Conservation (phyloP, 805 yeast genomes). For the Saccharomyces eubayanus region DNA sequence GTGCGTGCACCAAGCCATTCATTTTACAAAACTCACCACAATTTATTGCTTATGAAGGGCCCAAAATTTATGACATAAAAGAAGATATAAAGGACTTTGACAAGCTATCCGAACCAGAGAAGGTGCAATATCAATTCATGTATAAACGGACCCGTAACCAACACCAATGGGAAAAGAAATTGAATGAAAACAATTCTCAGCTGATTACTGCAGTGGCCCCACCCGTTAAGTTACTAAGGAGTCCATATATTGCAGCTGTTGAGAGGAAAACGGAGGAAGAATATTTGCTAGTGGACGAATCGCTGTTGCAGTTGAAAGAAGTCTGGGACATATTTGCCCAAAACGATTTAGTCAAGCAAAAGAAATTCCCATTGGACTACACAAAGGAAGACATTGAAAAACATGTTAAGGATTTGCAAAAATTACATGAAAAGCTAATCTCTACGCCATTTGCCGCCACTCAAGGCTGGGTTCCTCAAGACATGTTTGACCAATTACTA, state of each 20-base stretch:
- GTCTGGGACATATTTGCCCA: constrained; percentile 62
- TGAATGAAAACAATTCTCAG: constrained; percentile 55
- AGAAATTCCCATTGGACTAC: constrained; percentile 53
- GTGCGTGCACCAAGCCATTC: constrained; percentile 72
- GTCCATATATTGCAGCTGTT: constrained; percentile 53
- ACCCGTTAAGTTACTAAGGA: constrained; percentile 66
- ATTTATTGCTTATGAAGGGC: constrained; percentile 81
- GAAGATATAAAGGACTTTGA: constrained; percentile 69
- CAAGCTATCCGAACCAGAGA: constrained; percentile 58
- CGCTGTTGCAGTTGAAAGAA: constrained; percentile 54
- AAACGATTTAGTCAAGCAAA: constrained; percentile 44
- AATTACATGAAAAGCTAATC: constrained; percentile 59
- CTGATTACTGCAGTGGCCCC: constrained; percentile 76
- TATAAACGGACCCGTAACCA: constrained; percentile 86
- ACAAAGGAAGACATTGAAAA: constrained; percentile 50
- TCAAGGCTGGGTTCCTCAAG: constrained; percentile 94
- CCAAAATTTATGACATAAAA: constrained; percentile 67
- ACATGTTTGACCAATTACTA: constrained; percentile 66
- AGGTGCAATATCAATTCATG: constrained; percentile 78
- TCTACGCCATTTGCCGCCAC: constrained; percentile 81
- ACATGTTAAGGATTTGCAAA: constrained; percentile 50
- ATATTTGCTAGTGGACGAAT: constrained; percentile 55
- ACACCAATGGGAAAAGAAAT: constrained; percentile 72
- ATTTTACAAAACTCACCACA: constrained; percentile 70
- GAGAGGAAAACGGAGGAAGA: constrained; percentile 51